phyloP scores from a whole-genome alignment of 352 stramenopile species.

The Poterioochromonas sp. region DNA sequence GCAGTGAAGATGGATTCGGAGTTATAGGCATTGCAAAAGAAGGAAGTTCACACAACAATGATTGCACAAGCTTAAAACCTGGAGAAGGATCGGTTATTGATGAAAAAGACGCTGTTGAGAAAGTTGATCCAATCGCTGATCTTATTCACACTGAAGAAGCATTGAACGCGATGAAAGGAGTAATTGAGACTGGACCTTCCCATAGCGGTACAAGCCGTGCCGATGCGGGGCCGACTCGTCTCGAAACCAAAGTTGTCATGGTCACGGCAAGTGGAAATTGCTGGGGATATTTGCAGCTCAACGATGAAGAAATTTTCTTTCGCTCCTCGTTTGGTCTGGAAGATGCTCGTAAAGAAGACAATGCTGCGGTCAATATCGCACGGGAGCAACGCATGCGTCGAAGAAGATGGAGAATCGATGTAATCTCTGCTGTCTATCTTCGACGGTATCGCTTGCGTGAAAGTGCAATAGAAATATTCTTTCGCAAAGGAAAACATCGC shows the following conservation, averaged over 20 bases:
- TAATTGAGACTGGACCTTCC: constrained; percentile 13
- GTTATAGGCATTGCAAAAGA: constrained; percentile 1
- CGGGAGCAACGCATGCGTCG: not conserved
- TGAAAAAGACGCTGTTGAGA: not conserved
- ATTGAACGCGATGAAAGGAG: not conserved
- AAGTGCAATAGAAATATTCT: constrained; percentile 23
- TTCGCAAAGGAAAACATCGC: not conserved
- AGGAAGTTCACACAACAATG: not conserved
- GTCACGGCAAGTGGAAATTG: constrained; percentile 20
- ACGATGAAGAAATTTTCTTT: constrained; percentile 18
- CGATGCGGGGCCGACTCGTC: not conserved
- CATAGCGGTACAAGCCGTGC: not conserved
- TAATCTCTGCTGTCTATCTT: not conserved
- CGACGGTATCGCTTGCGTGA: constrained; percentile 16
- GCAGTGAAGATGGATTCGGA: constrained; percentile 27
- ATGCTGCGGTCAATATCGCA: not conserved
- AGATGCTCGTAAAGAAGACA: not conserved
- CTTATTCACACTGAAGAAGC: not conserved
- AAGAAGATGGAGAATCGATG: constrained; percentile 1
- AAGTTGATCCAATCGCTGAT: not conserved
- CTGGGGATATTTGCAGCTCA: not conserved
- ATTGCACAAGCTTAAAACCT: not conserved
- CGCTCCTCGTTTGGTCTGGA: not conserved
- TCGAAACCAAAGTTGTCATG: constrained; percentile 12
- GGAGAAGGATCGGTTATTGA: not conserved